Base-by-base conservation (phyloP, 441 rosid species). In the Erodium texanum region DNA sequence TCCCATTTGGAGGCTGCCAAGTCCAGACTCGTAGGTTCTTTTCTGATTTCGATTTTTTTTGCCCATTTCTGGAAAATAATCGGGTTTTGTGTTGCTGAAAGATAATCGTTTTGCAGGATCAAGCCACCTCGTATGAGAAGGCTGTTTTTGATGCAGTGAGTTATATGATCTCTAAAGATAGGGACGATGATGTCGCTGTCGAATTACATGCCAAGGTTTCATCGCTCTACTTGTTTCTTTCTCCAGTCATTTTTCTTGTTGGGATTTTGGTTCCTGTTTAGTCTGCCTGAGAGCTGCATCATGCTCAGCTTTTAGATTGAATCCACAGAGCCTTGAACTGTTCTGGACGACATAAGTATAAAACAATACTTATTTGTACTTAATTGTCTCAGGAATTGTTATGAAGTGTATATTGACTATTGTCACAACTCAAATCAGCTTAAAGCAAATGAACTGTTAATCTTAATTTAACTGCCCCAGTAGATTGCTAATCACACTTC, bases 41-140 rank as follows among this genome's bases (percentile, higher is more conserved):
- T 14, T 41, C 48, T 41, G 48, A 9, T 41, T 68, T 12, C 48
- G 66, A 50, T 27, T 63, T 20, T 62, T 41, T 20, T 22, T 50
- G 58, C 34, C 34, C 34, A 29, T 29, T 29, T 29, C 34, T 29
- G 34, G 34, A 29, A 29, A 29, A 15, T n/a, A 27, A 56, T 24
- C 0, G 34, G 71, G 29, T 38, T 18, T 68, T 65, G 61, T 45
- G 18, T n/a, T 29, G 58, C 20, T n/a, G 7, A 50, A 50, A 16
- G 6, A n/a, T 50, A n/a, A 5, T 0, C 66, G 34, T 24, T 34
- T 14, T 2, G 59, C 74, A 91, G 99, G 97, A 78, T 24, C 81
- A 88, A 64, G 85, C 93, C 38, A 86, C 96, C 50, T 58, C 81
- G 2, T 89, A 91, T 64, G 96, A 91, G 85, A 89, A 80, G 76